Evolutionary conservation across 768 basidiomycete species (phyloP), one percentile per base, ranked within the genome.

Genomic region (Mycena galopus): DNA sequence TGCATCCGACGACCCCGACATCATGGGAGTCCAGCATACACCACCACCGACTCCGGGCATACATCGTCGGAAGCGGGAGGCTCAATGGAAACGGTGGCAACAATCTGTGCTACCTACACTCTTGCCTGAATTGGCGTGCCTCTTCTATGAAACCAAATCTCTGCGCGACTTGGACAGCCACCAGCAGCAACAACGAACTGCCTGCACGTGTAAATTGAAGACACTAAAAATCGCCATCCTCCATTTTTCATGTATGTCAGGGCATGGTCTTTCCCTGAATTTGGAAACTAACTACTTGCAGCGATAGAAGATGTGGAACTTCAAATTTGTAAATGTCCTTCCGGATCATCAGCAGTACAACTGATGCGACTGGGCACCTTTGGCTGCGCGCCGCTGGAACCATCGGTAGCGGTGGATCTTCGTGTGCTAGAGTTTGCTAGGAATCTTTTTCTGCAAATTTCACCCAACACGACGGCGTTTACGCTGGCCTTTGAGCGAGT

Each of bases 31-130:
- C 9, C 27, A 50, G 4, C 47, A 11, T 25, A 50, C 44, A 2
- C 61, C 61, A 23, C 61, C 44, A 30, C 61, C 44, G 10, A 27
- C 25, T 17, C 42, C 16, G 4, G n/a, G 11, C 4, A 10, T 50
- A 23, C 44, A 63, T 50, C 44, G 30, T 3, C 61, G 47, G 44
- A 63, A 63, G n/a, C 61, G 61, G 9, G 47, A 6, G 4, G 30
- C 47, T 2, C 61, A 63, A 14, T 62, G 61, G 61, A 4, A 50
- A 29, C 61, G 61, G 21, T 62, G 61, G 61, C 61, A 62, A 19
- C 25, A 14, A 12, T 27, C 29, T 1, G 44, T 62, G 4, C 30
- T 62, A 12, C 61, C 61, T 21, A 23, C 27, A 2, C 61, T 62
- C 11, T 21, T 62, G 7, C 39, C 42, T 9, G 25, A 44, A 14